Percentiles rank a stretch among this genome's conserved stretches.
Evolutionary conservation across 306 rosid genomes (phyloP).

Genomic region (Lablab purpureus): DNA sequence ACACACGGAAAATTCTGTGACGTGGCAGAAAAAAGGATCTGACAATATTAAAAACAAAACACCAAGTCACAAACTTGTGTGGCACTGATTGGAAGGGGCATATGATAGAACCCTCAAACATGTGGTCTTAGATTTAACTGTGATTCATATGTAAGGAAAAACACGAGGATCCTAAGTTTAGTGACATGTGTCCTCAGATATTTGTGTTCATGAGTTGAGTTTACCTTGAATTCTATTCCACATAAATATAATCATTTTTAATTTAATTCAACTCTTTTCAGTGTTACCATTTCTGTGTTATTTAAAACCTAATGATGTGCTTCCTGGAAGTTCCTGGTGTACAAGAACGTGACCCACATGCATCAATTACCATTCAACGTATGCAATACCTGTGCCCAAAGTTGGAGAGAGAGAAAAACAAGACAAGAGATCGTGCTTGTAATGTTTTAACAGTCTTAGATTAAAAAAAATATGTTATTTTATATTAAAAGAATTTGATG

Average conservation of each 20-base stretch:
- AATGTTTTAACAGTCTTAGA: too few relatives aligned
- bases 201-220: not conserved
- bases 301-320: not conserved
- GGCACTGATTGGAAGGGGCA: not conserved
- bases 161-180: not conserved
- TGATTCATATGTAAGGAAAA: not conserved
- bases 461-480: too few relatives aligned
- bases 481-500: too few relatives aligned
- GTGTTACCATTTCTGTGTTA: not conserved
- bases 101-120: not conserved
- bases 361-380: conserved; percentile 43
- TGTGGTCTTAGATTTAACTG: not conserved
- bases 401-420: too few relatives aligned
- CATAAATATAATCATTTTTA: not conserved
- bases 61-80: conserved; percentile 8
- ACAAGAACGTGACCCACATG: conserved; percentile 49
- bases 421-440: too few relatives aligned
- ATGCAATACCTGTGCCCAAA: conserved; percentile 17
- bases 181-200: not conserved
- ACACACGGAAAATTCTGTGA: conserved; percentile 30
- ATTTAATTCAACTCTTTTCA: too few relatives aligned
- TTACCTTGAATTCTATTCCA: not conserved
- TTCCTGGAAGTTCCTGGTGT: not conserved
- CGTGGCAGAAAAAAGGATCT: not conserved
- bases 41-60: not conserved